Percentiles rank a stretch among this genome's conserved stretches.
phyloP scores from a whole-genome alignment of 345 rosid genomes.

The Salix suchowensis region DNA sequence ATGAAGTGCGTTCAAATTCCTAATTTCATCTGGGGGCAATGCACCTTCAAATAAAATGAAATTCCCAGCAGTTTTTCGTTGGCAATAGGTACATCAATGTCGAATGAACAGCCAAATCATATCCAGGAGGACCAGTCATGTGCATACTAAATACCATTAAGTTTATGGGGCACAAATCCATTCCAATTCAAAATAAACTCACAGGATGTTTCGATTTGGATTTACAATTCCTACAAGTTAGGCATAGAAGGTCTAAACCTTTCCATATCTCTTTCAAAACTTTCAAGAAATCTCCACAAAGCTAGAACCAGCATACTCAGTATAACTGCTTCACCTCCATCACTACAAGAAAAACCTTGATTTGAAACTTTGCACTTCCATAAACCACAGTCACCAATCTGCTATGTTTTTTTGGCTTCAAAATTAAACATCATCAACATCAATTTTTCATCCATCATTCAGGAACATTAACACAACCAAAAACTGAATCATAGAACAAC shows the following conservation, averaged over 20 bases:
- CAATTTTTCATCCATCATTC: neutral
- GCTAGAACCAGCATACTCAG: constrained; percentile 15
- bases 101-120: neutral
- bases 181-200: constrained; percentile 6
- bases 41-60: neutral
- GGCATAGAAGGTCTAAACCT: constrained; percentile 10
- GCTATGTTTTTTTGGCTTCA: constrained; percentile 21
- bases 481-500: neutral
- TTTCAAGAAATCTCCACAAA: constrained; percentile 19
- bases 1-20: neutral
- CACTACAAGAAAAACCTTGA: constrained; percentile 8
- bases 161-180: neutral
- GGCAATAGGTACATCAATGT: neutral
- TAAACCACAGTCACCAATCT: constrained; percentile 19
- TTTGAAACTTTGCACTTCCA: constrained; percentile 19
- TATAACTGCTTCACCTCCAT: constrained; percentile 15
- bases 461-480: constrained; percentile 10
- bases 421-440: neutral
- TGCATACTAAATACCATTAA: neutral
- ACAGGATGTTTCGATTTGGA: neutral
- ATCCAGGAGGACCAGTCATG: neutral
- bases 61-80: neutral
- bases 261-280: constrained; percentile 7
- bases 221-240: neutral
- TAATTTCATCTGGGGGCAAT: neutral